phyloP scores from a whole-genome alignment of 495 filamentous ascomycete genomes.

The Hypoxylon fuscum region DNA sequence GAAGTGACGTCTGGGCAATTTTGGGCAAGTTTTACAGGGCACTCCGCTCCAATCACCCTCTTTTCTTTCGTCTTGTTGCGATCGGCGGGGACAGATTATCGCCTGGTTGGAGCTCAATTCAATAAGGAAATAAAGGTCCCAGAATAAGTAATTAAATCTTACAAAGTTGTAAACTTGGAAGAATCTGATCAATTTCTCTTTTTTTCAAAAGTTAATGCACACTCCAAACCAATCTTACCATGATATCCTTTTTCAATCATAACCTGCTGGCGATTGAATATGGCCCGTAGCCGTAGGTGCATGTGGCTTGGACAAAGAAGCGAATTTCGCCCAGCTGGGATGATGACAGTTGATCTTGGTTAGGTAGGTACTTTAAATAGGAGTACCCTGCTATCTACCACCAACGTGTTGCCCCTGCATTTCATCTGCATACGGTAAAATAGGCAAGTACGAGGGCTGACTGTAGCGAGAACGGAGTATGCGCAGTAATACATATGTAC shows the following conservation, averaged over 20 bases:
- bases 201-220: conserved; percentile 22
- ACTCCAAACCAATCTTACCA: conserved; percentile 18
- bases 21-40: conserved; percentile 1
- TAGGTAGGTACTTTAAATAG: neutral
- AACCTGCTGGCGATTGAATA: conserved; percentile 9
- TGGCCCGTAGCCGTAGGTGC: conserved; percentile 8
- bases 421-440: neutral
- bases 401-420: neutral
- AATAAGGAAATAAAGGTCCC: neutral
- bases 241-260: neutral
- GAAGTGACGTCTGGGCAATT: conserved; percentile 30
- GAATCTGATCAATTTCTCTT: neutral
- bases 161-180: neutral
- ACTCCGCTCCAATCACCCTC: conserved; percentile 27
- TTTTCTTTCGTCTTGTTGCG: conserved; percentile 11
- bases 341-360: neutral
- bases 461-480: neutral
- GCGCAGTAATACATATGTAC: neutral
- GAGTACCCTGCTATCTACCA: neutral
- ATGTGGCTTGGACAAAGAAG: conserved; percentile 33
- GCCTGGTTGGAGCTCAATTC: neutral
- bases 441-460: neutral
- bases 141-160: neutral
- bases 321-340: conserved; percentile 29
- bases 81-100: conserved; percentile 1